Conservation (phyloP, 805 yeast species). For the Wickerhamomyces chambardii region DNA sequence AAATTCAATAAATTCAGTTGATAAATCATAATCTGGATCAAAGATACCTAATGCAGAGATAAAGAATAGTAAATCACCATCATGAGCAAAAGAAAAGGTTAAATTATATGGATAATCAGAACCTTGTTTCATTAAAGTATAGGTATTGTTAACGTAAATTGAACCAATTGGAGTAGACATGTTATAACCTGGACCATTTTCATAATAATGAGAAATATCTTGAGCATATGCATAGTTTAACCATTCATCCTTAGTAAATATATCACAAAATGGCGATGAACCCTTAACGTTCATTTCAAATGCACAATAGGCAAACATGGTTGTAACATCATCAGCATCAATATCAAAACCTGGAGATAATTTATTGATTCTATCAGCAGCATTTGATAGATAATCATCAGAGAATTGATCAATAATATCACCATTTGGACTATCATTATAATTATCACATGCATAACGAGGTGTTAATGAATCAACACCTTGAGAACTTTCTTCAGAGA, state of each 20-base stretch:
- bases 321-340: constrained; percentile 40
- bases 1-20: constrained; percentile 35
- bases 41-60: constrained; percentile 56
- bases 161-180: constrained; percentile 52
- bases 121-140: constrained; percentile 38
- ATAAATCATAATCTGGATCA: constrained; percentile 26
- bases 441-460: constrained; percentile 31
- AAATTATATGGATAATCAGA: constrained; percentile 41
- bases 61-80: constrained; percentile 53
- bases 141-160: constrained; percentile 42
- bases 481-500: constrained; percentile 29
- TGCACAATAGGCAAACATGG: constrained; percentile 57
- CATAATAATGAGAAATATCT: constrained; percentile 53
- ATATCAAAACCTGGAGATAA: constrained; percentile 47
- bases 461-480: constrained; percentile 47
- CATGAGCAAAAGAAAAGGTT: constrained; percentile 70
- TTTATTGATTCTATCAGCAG: constrained; percentile 47
- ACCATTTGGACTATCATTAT: constrained; percentile 15
- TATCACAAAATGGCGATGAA: constrained; percentile 53
- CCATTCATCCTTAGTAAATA: constrained; percentile 63
- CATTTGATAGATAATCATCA: constrained; percentile 34
- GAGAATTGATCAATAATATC: constrained; percentile 12
- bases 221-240: constrained; percentile 49
- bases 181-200: constrained; percentile 55
- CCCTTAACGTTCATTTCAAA: constrained; percentile 70